Evolutionary conservation across 768 basidiomycete genomes (phyloP).

Genomic region (Panaeolus cyanescens): DNA sequence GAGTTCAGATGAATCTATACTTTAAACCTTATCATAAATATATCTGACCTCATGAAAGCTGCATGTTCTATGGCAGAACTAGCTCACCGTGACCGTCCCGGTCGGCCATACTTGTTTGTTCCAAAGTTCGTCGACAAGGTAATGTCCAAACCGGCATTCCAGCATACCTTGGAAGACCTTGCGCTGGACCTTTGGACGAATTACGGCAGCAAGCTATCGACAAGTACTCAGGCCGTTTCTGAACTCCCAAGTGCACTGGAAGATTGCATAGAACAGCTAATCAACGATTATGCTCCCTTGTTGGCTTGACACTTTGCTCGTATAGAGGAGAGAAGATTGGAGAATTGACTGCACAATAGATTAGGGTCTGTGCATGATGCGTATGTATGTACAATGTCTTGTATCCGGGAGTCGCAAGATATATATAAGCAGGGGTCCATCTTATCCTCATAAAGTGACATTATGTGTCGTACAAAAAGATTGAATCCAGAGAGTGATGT

Average conservation of each 20-base stretch:
- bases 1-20: not conserved
- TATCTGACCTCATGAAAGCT: not conserved
- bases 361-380: too few species aligned
- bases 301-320: not conserved
- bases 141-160: not conserved
- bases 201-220: not conserved
- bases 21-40: not conserved
- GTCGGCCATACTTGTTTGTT: not conserved
- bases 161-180: not conserved
- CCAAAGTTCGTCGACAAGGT: not conserved
- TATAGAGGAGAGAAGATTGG: too few species aligned
- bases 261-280: not conserved
- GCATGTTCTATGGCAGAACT: constrained; percentile 1
- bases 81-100: not conserved
- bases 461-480: too few species aligned
- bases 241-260: not conserved
- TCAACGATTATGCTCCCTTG: not conserved
- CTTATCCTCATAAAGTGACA: too few species aligned
- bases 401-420: too few species aligned
- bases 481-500: too few species aligned
- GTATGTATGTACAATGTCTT: too few species aligned
- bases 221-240: not conserved
- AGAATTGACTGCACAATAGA: too few species aligned
- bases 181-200: not conserved
- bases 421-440: too few species aligned